phyloP scores from a whole-genome alignment of 306 rosid species.

The Corylus americana region DNA sequence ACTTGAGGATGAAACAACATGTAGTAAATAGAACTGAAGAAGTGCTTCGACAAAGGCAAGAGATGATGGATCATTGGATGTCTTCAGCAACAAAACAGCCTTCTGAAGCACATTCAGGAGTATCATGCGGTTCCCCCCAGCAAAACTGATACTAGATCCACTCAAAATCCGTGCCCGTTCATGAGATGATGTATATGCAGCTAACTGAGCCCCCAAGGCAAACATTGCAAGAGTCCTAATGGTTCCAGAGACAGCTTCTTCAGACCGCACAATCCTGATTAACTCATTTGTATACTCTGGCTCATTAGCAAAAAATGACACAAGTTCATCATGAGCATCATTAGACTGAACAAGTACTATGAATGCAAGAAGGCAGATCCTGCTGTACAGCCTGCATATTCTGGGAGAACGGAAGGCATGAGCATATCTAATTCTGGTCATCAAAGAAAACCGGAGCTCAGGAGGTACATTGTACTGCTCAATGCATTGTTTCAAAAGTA shows the following conservation, averaged over 20 bases:
- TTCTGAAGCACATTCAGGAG: constrained; percentile 93
- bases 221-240: constrained; percentile 94
- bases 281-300: constrained; percentile 94
- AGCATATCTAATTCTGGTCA: constrained; percentile 91
- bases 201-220: constrained; percentile 97
- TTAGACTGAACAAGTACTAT: constrained; percentile 86
- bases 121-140: constrained; percentile 95
- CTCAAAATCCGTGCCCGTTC: constrained; percentile 89
- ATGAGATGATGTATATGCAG: constrained; percentile 93
- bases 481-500: constrained; percentile 75
- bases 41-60: constrained; percentile 96
- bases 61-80: constrained; percentile 79
- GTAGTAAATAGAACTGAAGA: constrained; percentile 94
- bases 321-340: constrained; percentile 93
- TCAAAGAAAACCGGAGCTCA: constrained; percentile 77
- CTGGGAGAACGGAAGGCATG: constrained; percentile 81
- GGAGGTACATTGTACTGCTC: constrained; percentile 71
- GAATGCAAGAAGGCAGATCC: constrained; percentile 93
- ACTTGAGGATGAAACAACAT: constrained; percentile 90
- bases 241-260: constrained; percentile 77
- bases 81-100: constrained; percentile 80
- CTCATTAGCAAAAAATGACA: constrained; percentile 89
- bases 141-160: constrained; percentile 84
- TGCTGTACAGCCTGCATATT: constrained; percentile 79
- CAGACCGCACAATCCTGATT: constrained; percentile 88